Evolutionary conservation across 257 asterid genomes (phyloP), one percentile per base, ranked within the genome.

Genomic region (Solanum dulcamara): DNA sequence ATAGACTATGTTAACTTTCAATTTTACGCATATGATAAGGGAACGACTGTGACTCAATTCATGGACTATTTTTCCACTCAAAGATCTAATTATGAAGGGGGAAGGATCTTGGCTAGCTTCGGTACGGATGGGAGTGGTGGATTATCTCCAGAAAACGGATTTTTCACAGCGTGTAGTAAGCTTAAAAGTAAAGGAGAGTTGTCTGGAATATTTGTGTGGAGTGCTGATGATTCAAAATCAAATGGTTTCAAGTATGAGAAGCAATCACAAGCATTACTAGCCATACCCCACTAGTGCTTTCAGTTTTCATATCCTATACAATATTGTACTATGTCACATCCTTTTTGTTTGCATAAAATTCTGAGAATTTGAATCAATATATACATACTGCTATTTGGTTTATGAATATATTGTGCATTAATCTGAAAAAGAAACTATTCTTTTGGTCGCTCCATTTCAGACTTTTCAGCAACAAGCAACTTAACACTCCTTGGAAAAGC

Each of bases 1-100:
- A 93, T 94, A 10, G 97, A 93, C 85, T 95, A 86, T 6, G 98
- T 94, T 81, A 95, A 93, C 53, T 95, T 95, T 80, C 97, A 95
- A 22, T 93, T 95, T 85, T 94, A 95, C 51, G 98, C 98, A 3
- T 94, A 94, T 50, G 96, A 92, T 32, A 1, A 87, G 74, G 94
- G 94, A 82, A 95, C 97, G 0, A 92, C 88, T 0, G 95, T 95
- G 9, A 83, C 90, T 17, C 89, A 92, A 83, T 94, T 95, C 72
- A 8, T 94, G 83, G 60, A 67, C 0, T 92, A 94, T 68, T 91
- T 94, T n/a, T 89, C 72, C 0, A 59, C 46, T n/a, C 97, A 94
- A 75, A 92, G 89, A 3, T 35, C 67, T 0, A 91, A 91, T 13
- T 95, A 91, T 12, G 20, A 55, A 1, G 97, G 96, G 0, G 98